Base-by-base conservation (phyloP, 805 yeast species). In the Candida endomychidarum region DNA sequence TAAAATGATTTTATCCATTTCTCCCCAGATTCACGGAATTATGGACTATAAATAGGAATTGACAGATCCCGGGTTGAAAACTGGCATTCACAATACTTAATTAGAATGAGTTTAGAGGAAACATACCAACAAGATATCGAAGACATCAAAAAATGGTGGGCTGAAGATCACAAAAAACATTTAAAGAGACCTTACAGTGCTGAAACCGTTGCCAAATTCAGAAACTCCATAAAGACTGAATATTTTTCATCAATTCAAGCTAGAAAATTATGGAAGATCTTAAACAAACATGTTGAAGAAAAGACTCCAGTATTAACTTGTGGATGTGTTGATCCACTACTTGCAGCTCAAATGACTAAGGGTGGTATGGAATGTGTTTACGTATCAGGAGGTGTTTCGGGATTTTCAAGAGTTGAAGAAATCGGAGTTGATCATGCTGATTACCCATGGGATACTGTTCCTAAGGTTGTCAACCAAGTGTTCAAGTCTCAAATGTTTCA, bases 371-470 rank as follows among this genome's bases (percentile, higher is more conserved):
- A 74, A 51, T 75, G 67, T 15, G 66, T 71, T 6, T 81, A 74
- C 53, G 73, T 76, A 23, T 74, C 80, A 21, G 85, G 85, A 1
- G 80, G 81, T 80, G 86, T 80, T 2, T 66, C 78, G 16, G 70
- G 75, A 1, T 52, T 79, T 45, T 78, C 81, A 7, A 70, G 81
- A 3, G 80, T 83, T 3, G 74, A 78, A 51, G 85, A 80, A 48
- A 81, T 78, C 3, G 72, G 79, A 2, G 82, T 84, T 1, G 86
- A 80, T 52, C 77, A 78, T 54, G 86, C 84, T 15, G 86, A 80
- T 53, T 80, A 80, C 51, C 85, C 86, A 0, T 79, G 80, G 50
- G 80, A 80, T 48, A 80, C 86, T 0, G 83, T 80, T 2, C 86
- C 86, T n/a, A 77, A 33, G 20, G 41, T 39, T 19, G 48, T 45